Evolutionary conservation across 352 stramenopile genomes (phyloP), one percentile per base, ranked within the genome.

Genomic region (Globisporangium okanoganense): DNA sequence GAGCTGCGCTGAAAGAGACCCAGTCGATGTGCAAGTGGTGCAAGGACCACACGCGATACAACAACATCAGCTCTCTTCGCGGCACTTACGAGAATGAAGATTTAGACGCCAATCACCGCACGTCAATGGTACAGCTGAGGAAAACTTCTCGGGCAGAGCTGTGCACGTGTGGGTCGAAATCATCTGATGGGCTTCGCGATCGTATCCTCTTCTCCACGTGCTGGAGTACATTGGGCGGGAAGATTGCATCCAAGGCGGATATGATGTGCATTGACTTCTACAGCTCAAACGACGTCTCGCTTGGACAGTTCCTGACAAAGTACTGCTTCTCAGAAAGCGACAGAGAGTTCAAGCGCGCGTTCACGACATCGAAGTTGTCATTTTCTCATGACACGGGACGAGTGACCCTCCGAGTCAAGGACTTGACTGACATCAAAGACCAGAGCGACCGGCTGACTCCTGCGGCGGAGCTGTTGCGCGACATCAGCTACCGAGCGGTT

Each of bases 221-320:
- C 56, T 95, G 87, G 87, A 94, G 83, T 53, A 73, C 82, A 20
- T 64, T 95, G 6, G 77, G 92, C 7, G 83, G 79, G 1, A 88
- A 82, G 48, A 88, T 72, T 5, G 79, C 85, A 29, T 95, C 87
- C 10, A 87, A 88, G 62, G 83, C 87, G 24, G 83, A 95, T 50
- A 90, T 94, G 79, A 92, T 93, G 78, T 93, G 84, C 59, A 93
- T 95, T 38, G 82, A 93, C 65, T 95, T 95, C 33, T 94, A 91
- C 69, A 91, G 72, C 59, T 72, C 77, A 8, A 91, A 90, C 47
- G 87, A 95, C 61, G 91, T 83, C 69, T 93, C 85, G 2, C 68
- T 95, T 8, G 85, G 85, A 1, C 81, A 94, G 61, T 95, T 95
- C 50, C 45, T 95, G 31, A 73, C 82, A 22, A 87, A 76, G 33